Conservation (phyloP, 116 monocot species). For the Cymodocea nodosa region DNA sequence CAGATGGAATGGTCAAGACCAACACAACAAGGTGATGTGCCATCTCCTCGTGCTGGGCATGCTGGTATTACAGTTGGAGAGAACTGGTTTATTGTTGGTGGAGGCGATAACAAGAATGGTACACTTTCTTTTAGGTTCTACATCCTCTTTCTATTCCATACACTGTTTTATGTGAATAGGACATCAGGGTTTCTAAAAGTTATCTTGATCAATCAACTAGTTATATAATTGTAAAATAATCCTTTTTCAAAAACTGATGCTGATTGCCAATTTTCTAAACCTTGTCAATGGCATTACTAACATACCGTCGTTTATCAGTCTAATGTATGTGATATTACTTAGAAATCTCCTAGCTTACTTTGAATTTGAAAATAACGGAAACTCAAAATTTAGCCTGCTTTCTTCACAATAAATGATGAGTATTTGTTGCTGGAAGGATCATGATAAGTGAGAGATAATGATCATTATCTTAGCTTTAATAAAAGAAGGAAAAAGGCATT, state of each 20-base stretch:
- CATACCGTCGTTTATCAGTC: no score
- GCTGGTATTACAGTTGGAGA: constrained; percentile 89
- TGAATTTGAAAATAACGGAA: constrained; percentile 2
- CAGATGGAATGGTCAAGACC: constrained; percentile 99
- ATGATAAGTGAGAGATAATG: not conserved
- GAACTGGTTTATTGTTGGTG: constrained; percentile 96
- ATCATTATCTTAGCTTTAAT: not conserved
- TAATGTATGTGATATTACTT: not conserved
- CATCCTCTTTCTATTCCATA: not conserved
- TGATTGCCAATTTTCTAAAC: no score
- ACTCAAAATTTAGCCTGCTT: not conserved
- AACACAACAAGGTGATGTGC: constrained; percentile 70
- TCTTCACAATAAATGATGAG: not conserved
- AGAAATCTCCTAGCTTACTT: not conserved
- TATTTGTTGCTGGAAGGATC: not conserved
- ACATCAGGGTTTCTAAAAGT: no score
- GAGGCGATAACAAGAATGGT: constrained; percentile 95
- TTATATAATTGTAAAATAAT: no score
- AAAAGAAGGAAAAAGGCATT: not conserved
- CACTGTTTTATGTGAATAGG: no score
- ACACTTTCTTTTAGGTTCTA: constrained; percentile 4
- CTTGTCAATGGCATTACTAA: no score
- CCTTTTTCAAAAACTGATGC: no score
- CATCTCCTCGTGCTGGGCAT: constrained; percentile 91
- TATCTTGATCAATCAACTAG: no score